phyloP scores from a whole-genome alignment of 2,329 filamentous ascomycete genomes.

The Phoma sp. region DNA sequence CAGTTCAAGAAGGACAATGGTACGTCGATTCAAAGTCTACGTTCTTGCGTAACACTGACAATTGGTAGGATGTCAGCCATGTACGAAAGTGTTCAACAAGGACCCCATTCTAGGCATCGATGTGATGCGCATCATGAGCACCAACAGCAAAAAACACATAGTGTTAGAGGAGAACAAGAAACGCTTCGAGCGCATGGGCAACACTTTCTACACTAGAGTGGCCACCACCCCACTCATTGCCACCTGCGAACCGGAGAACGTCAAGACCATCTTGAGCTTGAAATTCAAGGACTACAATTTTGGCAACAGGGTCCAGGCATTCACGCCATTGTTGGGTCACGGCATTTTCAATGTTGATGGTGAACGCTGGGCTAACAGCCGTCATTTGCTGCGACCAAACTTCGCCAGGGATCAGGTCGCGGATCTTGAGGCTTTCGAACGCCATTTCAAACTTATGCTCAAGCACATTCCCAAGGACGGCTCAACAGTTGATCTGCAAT shows the following conservation, averaged over 20 bases:
- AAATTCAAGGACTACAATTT: conserved; percentile 57
- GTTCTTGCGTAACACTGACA: background rate
- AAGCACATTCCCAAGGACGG: conserved; percentile 64
- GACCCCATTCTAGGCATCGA: conserved; percentile 64
- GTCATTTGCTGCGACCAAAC: conserved; percentile 60
- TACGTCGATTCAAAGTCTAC: background rate
- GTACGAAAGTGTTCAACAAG: conserved; percentile 56
- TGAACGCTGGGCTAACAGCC: conserved; percentile 47
- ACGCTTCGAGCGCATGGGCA: conserved; percentile 34
- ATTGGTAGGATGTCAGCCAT: conserved; percentile 52
- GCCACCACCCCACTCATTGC: conserved; percentile 44
- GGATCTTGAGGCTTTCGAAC: conserved; percentile 65
- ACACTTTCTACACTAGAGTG: conserved; percentile 52
- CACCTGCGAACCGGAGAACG: conserved; percentile 56
- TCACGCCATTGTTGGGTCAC: conserved; percentile 52
- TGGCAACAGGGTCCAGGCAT: conserved; percentile 42
- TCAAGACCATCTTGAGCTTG: conserved; percentile 54
- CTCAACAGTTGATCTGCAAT: conserved; percentile 47
- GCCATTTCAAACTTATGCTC: conserved; percentile 64
- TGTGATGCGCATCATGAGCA: conserved; percentile 51
- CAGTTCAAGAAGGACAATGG: conserved; percentile 50
- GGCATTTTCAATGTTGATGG: conserved; percentile 58
- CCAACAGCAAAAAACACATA: conserved; percentile 43
- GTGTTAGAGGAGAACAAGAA: conserved; percentile 29
- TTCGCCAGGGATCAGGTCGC: conserved; percentile 61